These are phyloP conservation scores for Diaporthe vaccinii DNA, from an alignment of 2,329 filamentous ascomycete genomes.

Conservation along the genomic window DNA sequence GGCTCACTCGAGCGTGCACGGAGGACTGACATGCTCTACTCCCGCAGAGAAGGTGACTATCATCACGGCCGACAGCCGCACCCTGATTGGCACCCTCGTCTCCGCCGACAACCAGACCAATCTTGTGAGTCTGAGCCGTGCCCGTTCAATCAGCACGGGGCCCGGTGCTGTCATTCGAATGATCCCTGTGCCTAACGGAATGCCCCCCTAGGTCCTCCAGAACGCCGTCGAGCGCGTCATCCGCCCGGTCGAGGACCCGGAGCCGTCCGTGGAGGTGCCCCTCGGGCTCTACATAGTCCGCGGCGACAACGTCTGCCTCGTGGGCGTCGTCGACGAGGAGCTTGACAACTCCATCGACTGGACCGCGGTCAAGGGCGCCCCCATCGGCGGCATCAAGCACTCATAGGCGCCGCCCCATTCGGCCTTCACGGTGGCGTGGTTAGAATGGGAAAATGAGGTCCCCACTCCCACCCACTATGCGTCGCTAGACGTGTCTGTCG, in stretches of 20 bases:
- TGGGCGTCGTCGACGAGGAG: constrained; percentile 90
- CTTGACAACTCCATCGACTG: constrained; percentile 94
- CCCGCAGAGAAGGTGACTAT: constrained; percentile 87
- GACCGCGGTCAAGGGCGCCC: constrained; percentile 87
- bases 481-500: not conserved
- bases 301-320: constrained; percentile 93
- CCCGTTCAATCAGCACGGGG: not conserved
- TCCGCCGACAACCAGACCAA: constrained; percentile 95
- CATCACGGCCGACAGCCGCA: constrained; percentile 92
- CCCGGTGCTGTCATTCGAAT: not conserved
- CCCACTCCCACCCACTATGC: not conserved
- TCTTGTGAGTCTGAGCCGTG: constrained; percentile 64
- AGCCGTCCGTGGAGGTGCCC: constrained; percentile 83
- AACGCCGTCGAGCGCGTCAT: constrained; percentile 92
- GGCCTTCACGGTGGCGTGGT: not conserved
- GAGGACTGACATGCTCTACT: not conserved
- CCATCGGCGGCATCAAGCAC: constrained; percentile 89
- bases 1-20: not conserved
- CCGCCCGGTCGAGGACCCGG: constrained; percentile 84
- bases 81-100: constrained; percentile 83
- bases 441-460: not conserved
- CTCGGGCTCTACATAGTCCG: constrained; percentile 93
- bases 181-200: not conserved
- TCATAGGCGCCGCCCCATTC: constrained; percentile 50
- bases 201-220: constrained; percentile 74